Evolutionary conservation across 164 flowering plant genomes (phyloP).

Genomic region (Chloranthus sessilifolius): DNA sequence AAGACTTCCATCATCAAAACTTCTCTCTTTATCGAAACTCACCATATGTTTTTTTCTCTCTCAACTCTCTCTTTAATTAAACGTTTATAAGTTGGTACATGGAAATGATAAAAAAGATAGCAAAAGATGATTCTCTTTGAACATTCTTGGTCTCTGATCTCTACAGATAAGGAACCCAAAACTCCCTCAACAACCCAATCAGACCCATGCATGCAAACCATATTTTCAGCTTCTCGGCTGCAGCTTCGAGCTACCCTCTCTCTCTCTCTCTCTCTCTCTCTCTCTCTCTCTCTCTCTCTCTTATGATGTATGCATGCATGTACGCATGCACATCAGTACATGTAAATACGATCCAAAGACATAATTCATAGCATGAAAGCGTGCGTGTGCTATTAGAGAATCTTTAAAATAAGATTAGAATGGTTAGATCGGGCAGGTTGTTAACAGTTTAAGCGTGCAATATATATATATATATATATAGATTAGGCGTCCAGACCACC

Average conservation of each 20-base stretch:
- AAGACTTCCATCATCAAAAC: conserved; percentile 78
- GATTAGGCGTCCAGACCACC: no score
- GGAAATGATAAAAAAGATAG: conserved; percentile 9
- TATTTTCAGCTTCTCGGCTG: not conserved
- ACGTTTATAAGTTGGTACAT: conserved; percentile 1
- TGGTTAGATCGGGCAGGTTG: not conserved
- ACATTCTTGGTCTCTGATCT: not conserved
- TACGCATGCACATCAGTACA: not conserved
- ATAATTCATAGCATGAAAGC: not conserved
- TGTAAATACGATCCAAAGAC: not conserved
- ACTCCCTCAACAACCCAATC: no score
- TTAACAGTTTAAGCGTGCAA: not conserved
- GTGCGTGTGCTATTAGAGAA: not conserved
- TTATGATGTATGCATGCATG: not conserved
- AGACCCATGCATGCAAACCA: no score
- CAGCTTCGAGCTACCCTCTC: not conserved
- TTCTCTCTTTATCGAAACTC: conserved; percentile 87
- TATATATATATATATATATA: not conserved
- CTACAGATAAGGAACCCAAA: no score
- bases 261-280: conserved; percentile 10
- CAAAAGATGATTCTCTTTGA: conserved; percentile 10
- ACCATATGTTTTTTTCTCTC: conserved; percentile 25
- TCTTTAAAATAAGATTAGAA: not conserved
- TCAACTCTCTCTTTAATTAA: no score
- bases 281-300: conserved; percentile 2